Percentiles rank a stretch among this genome's conserved stretches.
phyloP scores from a whole-genome alignment of 306 rosid genomes.

The Cucumis hystrix region DNA sequence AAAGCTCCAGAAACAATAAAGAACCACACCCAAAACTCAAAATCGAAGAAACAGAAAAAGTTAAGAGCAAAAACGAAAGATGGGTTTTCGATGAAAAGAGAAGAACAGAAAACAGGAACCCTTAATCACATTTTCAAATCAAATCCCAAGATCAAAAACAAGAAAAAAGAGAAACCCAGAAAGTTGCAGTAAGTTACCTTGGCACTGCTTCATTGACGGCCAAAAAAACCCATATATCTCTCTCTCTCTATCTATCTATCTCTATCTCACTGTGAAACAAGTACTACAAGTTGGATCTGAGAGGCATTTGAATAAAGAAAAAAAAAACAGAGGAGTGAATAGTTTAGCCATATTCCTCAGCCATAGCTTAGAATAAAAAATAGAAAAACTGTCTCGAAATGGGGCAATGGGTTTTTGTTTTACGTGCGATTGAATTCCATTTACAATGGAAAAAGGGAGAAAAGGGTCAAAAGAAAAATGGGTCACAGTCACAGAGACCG shows the following conservation, averaged over 20 bases:
- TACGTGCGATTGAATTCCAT: conserved; percentile 17
- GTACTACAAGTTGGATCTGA: conserved; percentile 38
- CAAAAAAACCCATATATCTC: neutral
- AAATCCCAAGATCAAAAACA: neutral
- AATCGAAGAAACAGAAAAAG: neutral
- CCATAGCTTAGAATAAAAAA: neutral
- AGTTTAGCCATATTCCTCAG: conserved; percentile 12
- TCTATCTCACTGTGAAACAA: neutral
- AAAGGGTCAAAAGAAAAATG: neutral
- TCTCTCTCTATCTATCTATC: neutral
- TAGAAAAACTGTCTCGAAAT: conserved; percentile 1
- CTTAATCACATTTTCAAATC: neutral
- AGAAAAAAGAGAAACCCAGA: neutral
- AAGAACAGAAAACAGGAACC: neutral
- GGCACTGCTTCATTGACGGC: neutral
- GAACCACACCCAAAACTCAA: neutral
- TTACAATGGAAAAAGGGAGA: neutral
- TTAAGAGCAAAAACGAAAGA: neutral
- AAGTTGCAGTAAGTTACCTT: neutral
- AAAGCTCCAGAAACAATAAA: neutral
- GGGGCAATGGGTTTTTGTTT: conserved; percentile 36
- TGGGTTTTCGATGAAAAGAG: neutral
- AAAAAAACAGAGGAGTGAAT: conserved; percentile 5
- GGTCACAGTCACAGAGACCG: conserved; percentile 2
- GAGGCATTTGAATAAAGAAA: conserved; percentile 19